These are phyloP conservation scores for Homolaphlyctis polyrhiza DNA, from an alignment of 371 early-diverging fungal species.

Conservation along the genomic window DNA sequence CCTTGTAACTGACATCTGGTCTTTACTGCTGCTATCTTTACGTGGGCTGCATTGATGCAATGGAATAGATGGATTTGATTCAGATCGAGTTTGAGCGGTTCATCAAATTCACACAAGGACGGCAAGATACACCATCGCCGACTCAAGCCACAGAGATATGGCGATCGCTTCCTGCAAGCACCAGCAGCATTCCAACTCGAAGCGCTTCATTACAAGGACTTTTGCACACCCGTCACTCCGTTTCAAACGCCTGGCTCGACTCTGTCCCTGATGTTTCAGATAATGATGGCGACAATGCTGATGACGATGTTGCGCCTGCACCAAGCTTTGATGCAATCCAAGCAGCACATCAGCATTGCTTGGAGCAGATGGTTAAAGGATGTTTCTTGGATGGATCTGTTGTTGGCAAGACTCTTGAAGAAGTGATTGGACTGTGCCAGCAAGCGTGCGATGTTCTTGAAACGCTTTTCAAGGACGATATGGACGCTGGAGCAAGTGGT, in stretches of 20 bases:
- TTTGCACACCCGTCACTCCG: too few relatives aligned
- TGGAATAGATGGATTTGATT: constrained; percentile 60
- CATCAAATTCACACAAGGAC: background rate
- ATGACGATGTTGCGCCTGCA: constrained; percentile 7
- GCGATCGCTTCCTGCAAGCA: constrained; percentile 22
- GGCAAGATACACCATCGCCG: constrained; percentile 11
- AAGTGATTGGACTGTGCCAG: constrained; percentile 34
- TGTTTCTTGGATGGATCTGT: constrained; percentile 39
- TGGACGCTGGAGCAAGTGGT: constrained; percentile 12
- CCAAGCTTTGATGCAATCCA: constrained; percentile 53
- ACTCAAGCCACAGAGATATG: constrained; percentile 7
- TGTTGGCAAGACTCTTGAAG: constrained; percentile 26
- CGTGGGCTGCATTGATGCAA: background rate
- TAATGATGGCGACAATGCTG: constrained; percentile 4
- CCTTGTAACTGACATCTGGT: background rate
- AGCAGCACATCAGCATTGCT: constrained; percentile 41
- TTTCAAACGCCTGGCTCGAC: background rate
- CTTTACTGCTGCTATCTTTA: background rate
- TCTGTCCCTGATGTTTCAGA: background rate
- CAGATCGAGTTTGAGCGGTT: constrained; percentile 38
- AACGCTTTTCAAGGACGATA: constrained; percentile 19
- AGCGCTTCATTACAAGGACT: background rate
- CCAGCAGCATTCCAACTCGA: background rate
- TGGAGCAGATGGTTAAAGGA: constrained; percentile 42
- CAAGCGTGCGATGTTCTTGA: constrained; percentile 39